phyloP scores from a whole-genome alignment of 164 flowering plant species.

The Umbilicus rupestris region DNA sequence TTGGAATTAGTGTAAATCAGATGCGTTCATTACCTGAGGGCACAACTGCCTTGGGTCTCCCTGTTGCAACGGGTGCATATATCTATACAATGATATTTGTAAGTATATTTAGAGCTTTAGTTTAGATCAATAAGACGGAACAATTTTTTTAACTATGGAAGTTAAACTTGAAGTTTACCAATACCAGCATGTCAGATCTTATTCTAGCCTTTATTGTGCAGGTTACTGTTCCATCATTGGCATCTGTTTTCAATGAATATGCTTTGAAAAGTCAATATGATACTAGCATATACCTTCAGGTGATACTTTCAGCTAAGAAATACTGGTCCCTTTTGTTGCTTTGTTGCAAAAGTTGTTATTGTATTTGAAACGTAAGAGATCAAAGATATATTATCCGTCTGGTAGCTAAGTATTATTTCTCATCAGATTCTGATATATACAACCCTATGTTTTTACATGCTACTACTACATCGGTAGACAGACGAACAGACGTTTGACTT shows the following conservation, averaged over 20 bases:
- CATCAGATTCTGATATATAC: too few species aligned
- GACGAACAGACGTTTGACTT: too few species aligned
- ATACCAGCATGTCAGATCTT: not conserved
- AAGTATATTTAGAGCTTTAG: constrained; percentile 19
- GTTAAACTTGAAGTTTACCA: not conserved
- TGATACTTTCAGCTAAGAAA: constrained; percentile 17
- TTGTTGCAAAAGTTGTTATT: too few species aligned
- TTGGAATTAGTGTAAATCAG: constrained; percentile 92
- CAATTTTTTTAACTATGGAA: not conserved
- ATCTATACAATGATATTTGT: constrained; percentile 82
- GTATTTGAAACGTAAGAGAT: too few species aligned
- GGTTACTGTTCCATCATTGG: constrained; percentile 97
- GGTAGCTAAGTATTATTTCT: too few species aligned
- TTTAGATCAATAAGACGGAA: not conserved
- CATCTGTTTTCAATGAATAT: constrained; percentile 97
- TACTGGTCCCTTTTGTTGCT: not conserved
- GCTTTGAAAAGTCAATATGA: constrained; percentile 98
- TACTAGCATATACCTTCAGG: constrained; percentile 98
- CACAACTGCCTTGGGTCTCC: constrained; percentile 59
- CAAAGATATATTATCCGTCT: too few species aligned
- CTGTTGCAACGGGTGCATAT: constrained; percentile 77
- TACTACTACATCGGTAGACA: too few species aligned
- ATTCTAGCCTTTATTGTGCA: constrained; percentile 22
- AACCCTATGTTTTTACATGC: too few species aligned
- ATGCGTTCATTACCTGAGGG: constrained; percentile 85